phyloP scores from a whole-genome alignment of 495 filamentous ascomycete species.

The Acidomyces sp. region DNA sequence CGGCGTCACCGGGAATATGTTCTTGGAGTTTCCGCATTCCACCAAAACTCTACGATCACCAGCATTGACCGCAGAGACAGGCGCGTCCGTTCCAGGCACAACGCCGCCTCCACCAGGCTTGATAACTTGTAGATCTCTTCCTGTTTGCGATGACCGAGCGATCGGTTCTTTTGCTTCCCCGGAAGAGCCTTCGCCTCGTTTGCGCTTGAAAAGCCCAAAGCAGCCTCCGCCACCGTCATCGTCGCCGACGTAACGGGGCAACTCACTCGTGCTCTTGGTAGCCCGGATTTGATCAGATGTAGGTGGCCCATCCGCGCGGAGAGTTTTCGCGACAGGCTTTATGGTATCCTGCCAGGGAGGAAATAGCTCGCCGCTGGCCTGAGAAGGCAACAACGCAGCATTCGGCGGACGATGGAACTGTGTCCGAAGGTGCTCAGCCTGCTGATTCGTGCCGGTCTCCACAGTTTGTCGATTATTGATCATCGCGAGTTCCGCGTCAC shows the following conservation, averaged over 20 bases:
- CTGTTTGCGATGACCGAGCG: neutral
- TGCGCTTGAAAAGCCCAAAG: conserved; percentile 20
- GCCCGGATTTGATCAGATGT: conserved; percentile 12
- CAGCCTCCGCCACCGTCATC: conserved; percentile 12
- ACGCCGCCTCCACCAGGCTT: conserved; percentile 33
- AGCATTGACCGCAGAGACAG: conserved; percentile 71
- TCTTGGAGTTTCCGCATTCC: conserved; percentile 47
- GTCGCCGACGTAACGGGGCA: neutral
- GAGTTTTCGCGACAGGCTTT: conserved; percentile 1
- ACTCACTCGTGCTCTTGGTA: conserved; percentile 9
- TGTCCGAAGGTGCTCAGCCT: no score
- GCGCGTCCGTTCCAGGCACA: conserved; percentile 61
- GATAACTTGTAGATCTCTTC: conserved; percentile 2
- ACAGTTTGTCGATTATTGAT: no score
- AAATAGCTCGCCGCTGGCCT: conserved; percentile 13
- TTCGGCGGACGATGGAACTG: conserved; percentile 2
- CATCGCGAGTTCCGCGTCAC: no score
- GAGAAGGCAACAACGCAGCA: neutral
- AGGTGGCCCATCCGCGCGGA: conserved; percentile 8
- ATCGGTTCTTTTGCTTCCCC: neutral
- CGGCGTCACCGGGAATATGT: conserved; percentile 54
- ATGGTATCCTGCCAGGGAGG: no score
- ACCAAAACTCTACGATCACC: conserved; percentile 60
- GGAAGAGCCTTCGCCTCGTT: conserved; percentile 5
- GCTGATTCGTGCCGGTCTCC: no score